phyloP scores from a whole-genome alignment of 257 asterid species.

The Rehmannia glutinosa region DNA sequence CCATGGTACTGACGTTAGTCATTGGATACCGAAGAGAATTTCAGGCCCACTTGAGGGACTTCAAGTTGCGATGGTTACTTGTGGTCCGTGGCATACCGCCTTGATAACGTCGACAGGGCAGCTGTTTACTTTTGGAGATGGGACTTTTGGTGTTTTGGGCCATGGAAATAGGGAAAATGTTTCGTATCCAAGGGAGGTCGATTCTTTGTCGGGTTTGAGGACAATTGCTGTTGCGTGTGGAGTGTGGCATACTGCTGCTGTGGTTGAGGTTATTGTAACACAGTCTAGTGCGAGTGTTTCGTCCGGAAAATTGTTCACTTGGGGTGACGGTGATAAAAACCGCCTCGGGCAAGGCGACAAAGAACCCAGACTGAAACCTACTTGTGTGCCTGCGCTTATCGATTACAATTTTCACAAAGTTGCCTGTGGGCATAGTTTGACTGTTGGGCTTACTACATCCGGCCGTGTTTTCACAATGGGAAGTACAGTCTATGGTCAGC shows the following conservation, averaged over 20 bases:
- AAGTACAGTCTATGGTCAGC: slow-evolving; percentile 88
- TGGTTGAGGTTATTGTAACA: slow-evolving; percentile 81
- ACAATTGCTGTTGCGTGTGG: slow-evolving; percentile 92
- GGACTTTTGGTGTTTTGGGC: slow-evolving; percentile 90
- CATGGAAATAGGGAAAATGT: slow-evolving; percentile 74
- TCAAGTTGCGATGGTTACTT: slow-evolving; percentile 64
- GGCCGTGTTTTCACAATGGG: slow-evolving; percentile 91
- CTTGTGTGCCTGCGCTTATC: slow-evolving; percentile 91
- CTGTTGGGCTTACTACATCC: slow-evolving; percentile 71
- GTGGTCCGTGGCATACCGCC: slow-evolving; percentile 98
- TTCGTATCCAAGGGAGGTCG: slow-evolving; percentile 71
- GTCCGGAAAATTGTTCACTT: slow-evolving; percentile 85
- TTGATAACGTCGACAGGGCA: slow-evolving; percentile 71
- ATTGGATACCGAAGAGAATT: slow-evolving; percentile 93
- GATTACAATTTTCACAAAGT: slow-evolving; percentile 75
- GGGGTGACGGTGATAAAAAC: slow-evolving; percentile 96
- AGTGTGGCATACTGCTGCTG: slow-evolving; percentile 97
- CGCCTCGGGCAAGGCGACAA: slow-evolving; percentile 96
- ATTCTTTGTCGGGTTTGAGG: slow-evolving; percentile 75
- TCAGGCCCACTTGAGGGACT: slow-evolving; percentile 91
- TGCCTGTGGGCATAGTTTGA: slow-evolving; percentile 89
- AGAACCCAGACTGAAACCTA: slow-evolving; percentile 81
- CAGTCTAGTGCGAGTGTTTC: slow-evolving; percentile 77
- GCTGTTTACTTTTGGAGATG: slow-evolving; percentile 87
- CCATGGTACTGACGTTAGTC: slow-evolving; percentile 72